Conservation (phyloP, 352 stramenopile genomes). For the Achlya hypogyna region DNA sequence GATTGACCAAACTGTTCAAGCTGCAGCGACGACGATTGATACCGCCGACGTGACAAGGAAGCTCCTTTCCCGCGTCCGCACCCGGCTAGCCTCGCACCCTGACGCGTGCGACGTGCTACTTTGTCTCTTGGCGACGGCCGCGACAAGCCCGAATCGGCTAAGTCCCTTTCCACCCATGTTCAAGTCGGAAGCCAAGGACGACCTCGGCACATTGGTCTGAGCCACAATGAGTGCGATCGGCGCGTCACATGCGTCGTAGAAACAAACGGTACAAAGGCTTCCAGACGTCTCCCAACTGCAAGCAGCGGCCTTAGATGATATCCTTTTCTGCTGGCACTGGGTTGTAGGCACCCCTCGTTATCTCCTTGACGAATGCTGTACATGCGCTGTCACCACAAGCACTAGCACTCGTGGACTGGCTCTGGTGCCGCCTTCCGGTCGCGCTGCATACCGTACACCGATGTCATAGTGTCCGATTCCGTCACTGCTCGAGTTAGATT, state of each 20-base stretch:
- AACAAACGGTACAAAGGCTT: background rate
- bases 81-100: background rate
- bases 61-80: background rate
- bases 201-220: background rate
- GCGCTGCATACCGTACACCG: background rate
- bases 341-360: too few relatives aligned
- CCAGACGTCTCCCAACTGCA: background rate
- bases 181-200: background rate
- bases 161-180: background rate
- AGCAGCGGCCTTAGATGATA: background rate
- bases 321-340: too few relatives aligned
- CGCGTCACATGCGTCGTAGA: slow-evolving; percentile 4
- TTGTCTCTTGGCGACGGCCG: slow-evolving; percentile 3
- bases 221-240: background rate
- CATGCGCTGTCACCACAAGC: background rate
- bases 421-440: slow-evolving; percentile 17
- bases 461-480: too few relatives aligned
- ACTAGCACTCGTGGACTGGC: slow-evolving; percentile 13
- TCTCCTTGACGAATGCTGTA: slow-evolving; percentile 2
- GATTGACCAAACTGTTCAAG: background rate
- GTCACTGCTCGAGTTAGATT: too few relatives aligned
- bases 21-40: background rate
- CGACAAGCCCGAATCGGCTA: slow-evolving; percentile 10
- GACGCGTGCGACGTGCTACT: slow-evolving; percentile 9
- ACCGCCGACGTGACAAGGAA: background rate